A percentile compares a stretch with the other conserved stretches of the same genome.
phyloP scores from a whole-genome alignment of 805 yeast species.

The Saccharomyces paradoxus region DNA sequence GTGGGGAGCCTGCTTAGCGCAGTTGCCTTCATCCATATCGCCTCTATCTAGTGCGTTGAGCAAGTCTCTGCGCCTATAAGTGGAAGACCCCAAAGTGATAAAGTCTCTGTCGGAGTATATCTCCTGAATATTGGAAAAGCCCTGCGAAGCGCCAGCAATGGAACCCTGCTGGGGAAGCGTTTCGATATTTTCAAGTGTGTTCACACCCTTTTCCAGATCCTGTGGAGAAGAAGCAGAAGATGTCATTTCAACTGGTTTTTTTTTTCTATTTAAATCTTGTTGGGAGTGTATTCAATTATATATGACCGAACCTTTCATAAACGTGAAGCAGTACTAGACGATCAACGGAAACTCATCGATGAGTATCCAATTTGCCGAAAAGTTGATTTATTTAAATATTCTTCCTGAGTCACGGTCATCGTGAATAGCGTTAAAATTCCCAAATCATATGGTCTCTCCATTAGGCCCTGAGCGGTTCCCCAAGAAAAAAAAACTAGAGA shows the following conservation, averaged over 20 bases:
- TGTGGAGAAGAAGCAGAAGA: constrained; percentile 10
- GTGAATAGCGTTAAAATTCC: background rate
- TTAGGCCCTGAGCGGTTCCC: background rate
- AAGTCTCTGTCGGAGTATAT: constrained; percentile 30
- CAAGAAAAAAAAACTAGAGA: background rate
- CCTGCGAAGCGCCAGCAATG: background rate
- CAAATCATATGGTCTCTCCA: background rate
- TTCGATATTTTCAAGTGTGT: background rate
- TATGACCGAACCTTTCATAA: background rate
- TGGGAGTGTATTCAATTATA: background rate
- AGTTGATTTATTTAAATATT: background rate
- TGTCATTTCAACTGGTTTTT: background rate
- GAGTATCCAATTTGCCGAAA: background rate
- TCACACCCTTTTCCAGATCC: constrained; percentile 10
- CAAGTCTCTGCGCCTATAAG: constrained; percentile 47
- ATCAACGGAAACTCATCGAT: background rate
- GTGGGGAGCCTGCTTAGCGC: constrained; percentile 23
- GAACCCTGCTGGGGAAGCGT: background rate
- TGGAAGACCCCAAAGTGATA: constrained; percentile 34
- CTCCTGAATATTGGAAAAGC: constrained; percentile 11
- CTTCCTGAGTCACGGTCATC: background rate
- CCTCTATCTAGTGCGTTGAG: constrained; percentile 32
- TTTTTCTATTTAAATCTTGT: background rate
- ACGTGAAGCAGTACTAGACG: background rate
- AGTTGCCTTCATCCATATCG: background rate